Percentiles rank a stretch among this genome's conserved stretches.
These are phyloP conservation scores for Ganoderma lingzhi DNA, from an alignment of 1,284 basidiomycete genomes.

Conservation along the genomic window DNA sequence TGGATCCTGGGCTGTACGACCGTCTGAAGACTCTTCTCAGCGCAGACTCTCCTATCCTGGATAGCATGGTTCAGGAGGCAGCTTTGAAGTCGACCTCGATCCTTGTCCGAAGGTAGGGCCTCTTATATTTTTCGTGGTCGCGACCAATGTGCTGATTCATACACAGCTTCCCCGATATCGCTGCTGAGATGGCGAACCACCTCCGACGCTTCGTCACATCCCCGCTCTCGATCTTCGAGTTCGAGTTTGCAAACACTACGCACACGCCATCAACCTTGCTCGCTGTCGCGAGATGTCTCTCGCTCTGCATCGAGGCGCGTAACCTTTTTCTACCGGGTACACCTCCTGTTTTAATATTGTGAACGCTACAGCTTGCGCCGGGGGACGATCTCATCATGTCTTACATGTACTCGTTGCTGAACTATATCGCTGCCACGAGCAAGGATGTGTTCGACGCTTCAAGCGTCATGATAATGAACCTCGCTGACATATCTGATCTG, in stretches of 20 bases:
- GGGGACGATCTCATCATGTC: conserved; percentile 94
- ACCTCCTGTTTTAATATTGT: not conserved
- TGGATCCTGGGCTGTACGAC: conserved; percentile 77
- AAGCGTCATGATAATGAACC: conserved; percentile 49
- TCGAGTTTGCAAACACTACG: conserved; percentile 79
- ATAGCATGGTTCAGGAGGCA: conserved; percentile 85
- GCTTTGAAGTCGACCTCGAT: conserved; percentile 85
- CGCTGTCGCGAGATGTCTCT: conserved; percentile 90
- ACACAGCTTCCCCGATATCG: conserved; percentile 81
- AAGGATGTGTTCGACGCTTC: conserved; percentile 72
- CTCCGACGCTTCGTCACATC: conserved; percentile 90
- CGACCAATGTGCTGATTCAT: conserved; percentile 7
- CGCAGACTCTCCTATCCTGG: conserved; percentile 82
- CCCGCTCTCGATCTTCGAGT: conserved; percentile 89
- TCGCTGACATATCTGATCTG: conserved; percentile 48
- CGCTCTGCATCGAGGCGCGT: conserved; percentile 85
- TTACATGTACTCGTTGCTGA: conserved; percentile 95
- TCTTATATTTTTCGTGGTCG: not conserved
- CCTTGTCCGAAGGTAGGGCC: conserved; percentile 80
- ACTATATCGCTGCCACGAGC: conserved; percentile 86
- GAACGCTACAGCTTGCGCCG: conserved; percentile 70
- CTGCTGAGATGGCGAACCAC: conserved; percentile 79
- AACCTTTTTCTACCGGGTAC: not conserved
- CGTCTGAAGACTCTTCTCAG: conserved; percentile 83
- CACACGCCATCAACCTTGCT: conserved; percentile 79